Conservation (phyloP, 1,284 basidiomycete species). For the Tilletia caries region DNA sequence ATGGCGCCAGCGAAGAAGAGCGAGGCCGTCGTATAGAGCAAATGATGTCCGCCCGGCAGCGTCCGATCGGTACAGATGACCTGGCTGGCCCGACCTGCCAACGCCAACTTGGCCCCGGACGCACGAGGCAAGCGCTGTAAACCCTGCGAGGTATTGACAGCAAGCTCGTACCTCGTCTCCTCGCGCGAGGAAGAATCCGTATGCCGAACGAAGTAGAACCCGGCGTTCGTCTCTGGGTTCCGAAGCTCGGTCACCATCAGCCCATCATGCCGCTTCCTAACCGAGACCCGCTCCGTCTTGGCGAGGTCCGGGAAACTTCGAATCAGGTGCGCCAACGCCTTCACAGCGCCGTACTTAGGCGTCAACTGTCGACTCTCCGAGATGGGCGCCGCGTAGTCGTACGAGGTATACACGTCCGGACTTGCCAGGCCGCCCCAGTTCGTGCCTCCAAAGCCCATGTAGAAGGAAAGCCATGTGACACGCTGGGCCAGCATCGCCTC, state of each 20-base stretch:
- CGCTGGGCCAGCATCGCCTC: slow-evolving; percentile 27
- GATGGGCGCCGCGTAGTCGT: slow-evolving; percentile 52
- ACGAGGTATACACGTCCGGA: slow-evolving; percentile 50
- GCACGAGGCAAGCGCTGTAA: slow-evolving; percentile 2
- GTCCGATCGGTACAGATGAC: slow-evolving; percentile 6
- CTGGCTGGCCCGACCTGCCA: slow-evolving; percentile 21
- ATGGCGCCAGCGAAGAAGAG: slow-evolving; percentile 60
- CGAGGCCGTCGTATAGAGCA: slow-evolving; percentile 61
- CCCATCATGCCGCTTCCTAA: slow-evolving; percentile 13
- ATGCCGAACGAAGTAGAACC: slow-evolving; percentile 71
- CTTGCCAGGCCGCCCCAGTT: slow-evolving; percentile 59
- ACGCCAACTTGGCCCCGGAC: not conserved
- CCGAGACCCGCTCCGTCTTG: slow-evolving; percentile 17
- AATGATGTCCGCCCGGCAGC: slow-evolving; percentile 41
- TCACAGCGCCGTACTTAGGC: slow-evolving; percentile 34
- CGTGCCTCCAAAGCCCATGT: slow-evolving; percentile 70
- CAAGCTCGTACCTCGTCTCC: slow-evolving; percentile 18
- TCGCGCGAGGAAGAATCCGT: slow-evolving; percentile 36
- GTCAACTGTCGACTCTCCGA: slow-evolving; percentile 31
- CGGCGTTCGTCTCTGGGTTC: slow-evolving; percentile 22
- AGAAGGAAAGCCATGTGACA: slow-evolving; percentile 58
- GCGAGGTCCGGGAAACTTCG: slow-evolving; percentile 33
- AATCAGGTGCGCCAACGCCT: slow-evolving; percentile 31
- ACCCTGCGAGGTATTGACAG: slow-evolving; percentile 26
- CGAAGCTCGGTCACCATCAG: slow-evolving; percentile 11